Evolutionary conservation across 2,329 filamentous ascomycete genomes (phyloP).

Genomic region (Aspergillus clavatus): DNA sequence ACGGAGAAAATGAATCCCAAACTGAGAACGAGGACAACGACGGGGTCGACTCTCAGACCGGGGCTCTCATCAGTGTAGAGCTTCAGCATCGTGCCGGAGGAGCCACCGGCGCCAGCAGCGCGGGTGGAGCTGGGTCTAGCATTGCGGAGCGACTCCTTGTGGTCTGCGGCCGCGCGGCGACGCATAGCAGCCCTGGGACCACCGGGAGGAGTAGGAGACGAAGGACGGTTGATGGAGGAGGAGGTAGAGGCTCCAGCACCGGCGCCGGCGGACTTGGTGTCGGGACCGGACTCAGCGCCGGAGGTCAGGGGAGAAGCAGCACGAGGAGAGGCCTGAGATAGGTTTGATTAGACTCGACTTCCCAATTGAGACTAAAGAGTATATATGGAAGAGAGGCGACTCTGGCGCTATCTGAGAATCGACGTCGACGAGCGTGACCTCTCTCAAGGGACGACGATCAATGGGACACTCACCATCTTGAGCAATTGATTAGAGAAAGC

Average conservation of each 20-base stretch:
- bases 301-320: conserved; percentile 43
- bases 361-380: conserved; percentile 1
- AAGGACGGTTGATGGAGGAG: conserved; percentile 68
- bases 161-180: conserved; percentile 89
- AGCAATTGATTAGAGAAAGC: conserved; percentile 14
- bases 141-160: conserved; percentile 97
- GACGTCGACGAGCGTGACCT: conserved; percentile 2
- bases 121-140: conserved; percentile 86
- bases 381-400: conserved; percentile 5
- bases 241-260: conserved; percentile 54
- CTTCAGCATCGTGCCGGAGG: conserved; percentile 96
- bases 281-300: conserved; percentile 42
- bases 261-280: conserved; percentile 38
- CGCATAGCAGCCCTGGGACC: conserved; percentile 94
- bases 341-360: conserved; percentile 5
- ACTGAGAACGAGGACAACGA: conserved; percentile 92
- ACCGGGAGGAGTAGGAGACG: conserved; percentile 83
- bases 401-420: background rate
- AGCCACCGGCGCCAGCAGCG: conserved; percentile 88
- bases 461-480: conserved; percentile 22
- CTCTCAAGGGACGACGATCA: conserved; percentile 7
- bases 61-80: conserved; percentile 98
- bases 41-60: conserved; percentile 94
- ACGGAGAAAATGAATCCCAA: conserved; percentile 99
- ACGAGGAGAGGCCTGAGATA: conserved; percentile 34